A percentile compares a stretch with the other conserved stretches of the same genome.
phyloP scores from a whole-genome alignment of 495 filamentous ascomycete species.

The Emericellopsis terricola region DNA sequence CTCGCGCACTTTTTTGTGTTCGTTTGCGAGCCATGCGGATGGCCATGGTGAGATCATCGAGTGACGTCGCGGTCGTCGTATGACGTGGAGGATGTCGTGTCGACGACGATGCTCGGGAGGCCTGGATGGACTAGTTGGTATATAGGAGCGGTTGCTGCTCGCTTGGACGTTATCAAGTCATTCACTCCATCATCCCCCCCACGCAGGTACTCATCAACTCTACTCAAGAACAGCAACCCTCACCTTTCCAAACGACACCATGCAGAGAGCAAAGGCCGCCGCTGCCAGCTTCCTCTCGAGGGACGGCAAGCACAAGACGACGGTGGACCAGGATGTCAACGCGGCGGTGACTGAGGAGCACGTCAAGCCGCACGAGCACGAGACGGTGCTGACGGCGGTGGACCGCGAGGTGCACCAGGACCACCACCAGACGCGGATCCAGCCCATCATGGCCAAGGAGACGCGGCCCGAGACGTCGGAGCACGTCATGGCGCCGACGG shows the following conservation, averaged over 20 bases:
- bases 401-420: slow-evolving; percentile 45
- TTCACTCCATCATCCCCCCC: no score
- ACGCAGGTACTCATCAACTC: no score
- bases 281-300: slow-evolving; percentile 35
- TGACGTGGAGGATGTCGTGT: no score
- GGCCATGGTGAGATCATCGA: no score
- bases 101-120: no score
- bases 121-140: no score
- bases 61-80: no score
- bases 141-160: no score
- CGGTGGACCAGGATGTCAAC: slow-evolving; percentile 39
- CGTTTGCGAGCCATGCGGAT: no score
- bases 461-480: slow-evolving; percentile 27
- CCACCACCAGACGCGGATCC: slow-evolving; percentile 36
- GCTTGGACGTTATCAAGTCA: no score
- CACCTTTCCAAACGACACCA: slow-evolving; percentile 15
- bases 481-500: slow-evolving; percentile 29
- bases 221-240: no score
- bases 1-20: no score
- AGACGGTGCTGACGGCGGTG: slow-evolving; percentile 35
- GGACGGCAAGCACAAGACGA: slow-evolving; percentile 40
- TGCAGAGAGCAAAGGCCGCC: slow-evolving; percentile 38
- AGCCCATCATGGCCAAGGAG: slow-evolving; percentile 29
- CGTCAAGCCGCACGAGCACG: slow-evolving; percentile 30
- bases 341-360: slow-evolving; percentile 40